Evolutionary conservation across 2,329 filamentous ascomycete genomes (phyloP), one percentile per base, ranked within the genome.

Genomic region (Colletotrichum siamense): DNA sequence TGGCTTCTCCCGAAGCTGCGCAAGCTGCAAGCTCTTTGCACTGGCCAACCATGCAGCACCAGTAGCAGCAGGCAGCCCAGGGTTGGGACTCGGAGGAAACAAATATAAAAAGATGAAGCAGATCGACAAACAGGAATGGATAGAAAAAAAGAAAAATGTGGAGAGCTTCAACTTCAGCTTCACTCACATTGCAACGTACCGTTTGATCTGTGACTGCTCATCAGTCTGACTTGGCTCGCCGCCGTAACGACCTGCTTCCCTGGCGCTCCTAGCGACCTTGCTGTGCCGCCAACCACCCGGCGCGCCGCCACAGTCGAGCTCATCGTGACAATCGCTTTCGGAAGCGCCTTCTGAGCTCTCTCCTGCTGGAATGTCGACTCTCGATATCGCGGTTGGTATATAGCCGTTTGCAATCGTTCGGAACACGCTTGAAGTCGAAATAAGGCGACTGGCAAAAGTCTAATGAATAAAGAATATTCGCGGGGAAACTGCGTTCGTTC

Each of bases 281-380:
- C 61, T 30, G 69, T 64, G 44, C 66, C 63, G 69, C 69, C 69
- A 49, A 36, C 65, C 28, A 49, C 39, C 36, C 74, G 52, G 26
- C 57, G 30, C 34, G 70, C 64, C 34, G 64, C 70, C 65, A 79
- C 55, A 83, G 82, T 70, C 82, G 80, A 59, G 80, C 78, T 69
- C 79, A 63, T 71, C 79, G 80, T 69, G 69, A 79, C 44, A 28
- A 26, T 59, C 26, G 34, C 6, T 18, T 34, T 44, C 22, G 10
- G 15, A 64, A 32, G 36, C 26, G 34, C 26, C n/a, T 44, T 44
- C 30, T 55, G 28, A 57, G 24, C 39, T 18, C 22, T 65, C 8
- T 57, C 24, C 8, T 16, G 59, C 59, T 34, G 57, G 64, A 61
- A 44, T 44, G 34, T 28, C 24, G 39, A n/a, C 2, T 3, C n/a